phyloP scores from a whole-genome alignment of 73 alveolate genomes.

The Stentor roeselii region DNA sequence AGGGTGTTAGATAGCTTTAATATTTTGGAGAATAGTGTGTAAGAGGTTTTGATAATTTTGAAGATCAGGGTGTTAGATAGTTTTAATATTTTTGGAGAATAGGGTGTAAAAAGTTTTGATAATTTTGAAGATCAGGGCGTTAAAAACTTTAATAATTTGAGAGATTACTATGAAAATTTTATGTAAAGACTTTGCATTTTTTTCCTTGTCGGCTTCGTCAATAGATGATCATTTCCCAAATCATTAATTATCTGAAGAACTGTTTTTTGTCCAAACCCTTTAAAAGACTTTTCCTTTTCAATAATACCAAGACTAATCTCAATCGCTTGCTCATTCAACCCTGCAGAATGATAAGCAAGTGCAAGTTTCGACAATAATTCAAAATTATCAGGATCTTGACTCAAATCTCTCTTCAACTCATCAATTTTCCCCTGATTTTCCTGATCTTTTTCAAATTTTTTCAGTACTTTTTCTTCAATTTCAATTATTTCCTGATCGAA shows the following conservation, averaged over 20 bases:
- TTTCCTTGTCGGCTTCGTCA: neutral
- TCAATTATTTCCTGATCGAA: too few relatives aligned
- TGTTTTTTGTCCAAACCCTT: conserved; percentile 19
- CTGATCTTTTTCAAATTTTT: too few relatives aligned
- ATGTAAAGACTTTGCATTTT: neutral
- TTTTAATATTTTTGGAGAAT: too few relatives aligned
- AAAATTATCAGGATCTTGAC: neutral
- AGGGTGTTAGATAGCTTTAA: too few relatives aligned
- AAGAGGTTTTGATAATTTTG: too few relatives aligned
- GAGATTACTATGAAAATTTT: too few relatives aligned
- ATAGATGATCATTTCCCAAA: neutral
- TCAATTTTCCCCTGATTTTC: neutral
- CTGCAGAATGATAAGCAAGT: neutral
- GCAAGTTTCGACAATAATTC: neutral
- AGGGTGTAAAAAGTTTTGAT: too few relatives aligned
- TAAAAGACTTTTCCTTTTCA: neutral
- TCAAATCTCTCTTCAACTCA: neutral
- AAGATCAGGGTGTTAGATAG: too few relatives aligned
- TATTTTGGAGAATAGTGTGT: too few relatives aligned
- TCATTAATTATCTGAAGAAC: neutral
- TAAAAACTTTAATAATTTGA: too few relatives aligned
- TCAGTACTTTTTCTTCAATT: neutral
- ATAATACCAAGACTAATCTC: neutral
- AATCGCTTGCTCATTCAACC: neutral
- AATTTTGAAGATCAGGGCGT: too few relatives aligned